phyloP scores from a whole-genome alignment of 352 stramenopile genomes.

The Phytopythium ostracodes region DNA sequence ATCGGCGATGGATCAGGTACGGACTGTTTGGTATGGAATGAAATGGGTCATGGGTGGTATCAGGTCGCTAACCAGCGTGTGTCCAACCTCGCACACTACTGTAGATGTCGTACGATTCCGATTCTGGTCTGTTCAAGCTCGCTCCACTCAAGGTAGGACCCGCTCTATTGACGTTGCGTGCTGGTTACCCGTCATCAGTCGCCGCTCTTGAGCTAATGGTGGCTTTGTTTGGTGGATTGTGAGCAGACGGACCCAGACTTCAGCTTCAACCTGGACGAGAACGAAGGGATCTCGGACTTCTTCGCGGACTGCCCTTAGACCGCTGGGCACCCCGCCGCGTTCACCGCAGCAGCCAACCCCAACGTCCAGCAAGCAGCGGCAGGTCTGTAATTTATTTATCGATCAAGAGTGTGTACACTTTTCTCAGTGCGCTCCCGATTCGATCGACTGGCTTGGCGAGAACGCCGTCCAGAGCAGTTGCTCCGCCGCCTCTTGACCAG shows the following conservation, averaged over 20 bases:
- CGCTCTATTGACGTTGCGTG: not conserved
- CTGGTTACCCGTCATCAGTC: not conserved
- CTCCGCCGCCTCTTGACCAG: slow-evolving; percentile 41
- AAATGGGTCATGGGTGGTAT: too few species aligned
- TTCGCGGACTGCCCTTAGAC: slow-evolving; percentile 68
- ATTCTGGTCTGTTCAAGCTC: slow-evolving; percentile 81
- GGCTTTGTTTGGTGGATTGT: not conserved
- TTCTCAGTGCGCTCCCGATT: slow-evolving; percentile 19
- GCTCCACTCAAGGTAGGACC: slow-evolving; percentile 72
- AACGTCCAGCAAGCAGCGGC: not conserved
- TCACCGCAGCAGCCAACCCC: not conserved
- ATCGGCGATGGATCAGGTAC: slow-evolving; percentile 56
- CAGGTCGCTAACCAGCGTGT: not conserved
- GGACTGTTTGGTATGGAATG: too few species aligned
- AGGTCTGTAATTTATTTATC: slow-evolving; percentile 25
- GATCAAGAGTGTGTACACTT: slow-evolving; percentile 12
- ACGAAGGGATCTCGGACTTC: slow-evolving; percentile 85
- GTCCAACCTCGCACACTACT: not conserved
- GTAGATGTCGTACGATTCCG: slow-evolving; percentile 80
- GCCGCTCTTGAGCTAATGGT: not conserved
- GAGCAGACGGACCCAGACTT: slow-evolving; percentile 82
- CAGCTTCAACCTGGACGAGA: slow-evolving; percentile 87
- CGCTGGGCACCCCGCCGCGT: not conserved
- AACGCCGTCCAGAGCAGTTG: slow-evolving; percentile 32
- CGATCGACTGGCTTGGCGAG: slow-evolving; percentile 23